Percentiles rank a stretch among this genome's conserved stretches.
phyloP scores from a whole-genome alignment of 805 yeast species.

The Candida awuae region DNA sequence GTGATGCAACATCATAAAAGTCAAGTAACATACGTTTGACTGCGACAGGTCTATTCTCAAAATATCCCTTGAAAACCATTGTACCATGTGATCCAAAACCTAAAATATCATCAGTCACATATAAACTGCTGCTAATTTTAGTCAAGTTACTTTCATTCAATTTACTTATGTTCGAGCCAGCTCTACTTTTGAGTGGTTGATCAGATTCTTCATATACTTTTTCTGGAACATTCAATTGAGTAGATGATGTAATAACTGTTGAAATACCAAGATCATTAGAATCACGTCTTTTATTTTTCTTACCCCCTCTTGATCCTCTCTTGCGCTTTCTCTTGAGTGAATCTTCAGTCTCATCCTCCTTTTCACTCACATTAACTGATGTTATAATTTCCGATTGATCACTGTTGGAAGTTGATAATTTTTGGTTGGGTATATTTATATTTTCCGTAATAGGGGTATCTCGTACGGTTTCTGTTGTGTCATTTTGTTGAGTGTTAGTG shows the following conservation, averaged over 20 bases:
- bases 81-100: slow-evolving; percentile 98
- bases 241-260: slow-evolving; percentile 8
- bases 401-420: no score
- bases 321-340: slow-evolving; percentile 48
- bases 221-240: slow-evolving; percentile 4
- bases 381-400: no score
- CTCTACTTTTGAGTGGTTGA: not conserved
- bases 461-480: slow-evolving; percentile 13
- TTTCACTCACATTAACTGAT: not conserved
- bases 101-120: slow-evolving; percentile 63
- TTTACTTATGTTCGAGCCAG: not conserved
- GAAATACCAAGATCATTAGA: not conserved
- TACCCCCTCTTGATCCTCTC: slow-evolving; percentile 83
- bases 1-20: slow-evolving; percentile 89
- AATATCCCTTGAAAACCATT: slow-evolving; percentile 81
- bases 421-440: no score
- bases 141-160: slow-evolving; percentile 7
- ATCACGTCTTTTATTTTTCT: slow-evolving; percentile 40
- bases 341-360: slow-evolving; percentile 5
- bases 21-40: slow-evolving; percentile 90
- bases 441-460: no score
- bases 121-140: slow-evolving; percentile 34
- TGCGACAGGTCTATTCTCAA: slow-evolving; percentile 91
- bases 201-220: not conserved
- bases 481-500: not conserved